Evolutionary conservation across 371 early-diverging fungal species (phyloP).

Genomic region (Syncephalastrum racemosum): DNA sequence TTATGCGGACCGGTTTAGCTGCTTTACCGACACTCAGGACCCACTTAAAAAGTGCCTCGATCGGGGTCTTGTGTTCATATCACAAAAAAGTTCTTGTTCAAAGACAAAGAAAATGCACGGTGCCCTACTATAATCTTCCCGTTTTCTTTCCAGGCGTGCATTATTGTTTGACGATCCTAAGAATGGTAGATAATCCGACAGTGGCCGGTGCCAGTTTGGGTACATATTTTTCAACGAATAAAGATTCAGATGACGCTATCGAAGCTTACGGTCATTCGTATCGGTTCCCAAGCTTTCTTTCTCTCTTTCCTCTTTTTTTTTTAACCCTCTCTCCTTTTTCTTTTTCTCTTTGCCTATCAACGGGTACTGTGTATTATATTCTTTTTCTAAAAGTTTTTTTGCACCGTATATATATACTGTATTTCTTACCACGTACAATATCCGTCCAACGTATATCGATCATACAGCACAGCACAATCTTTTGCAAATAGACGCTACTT

Average conservation of each 20-base stretch:
- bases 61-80: too few species aligned
- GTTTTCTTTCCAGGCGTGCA: too few species aligned
- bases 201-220: too few species aligned
- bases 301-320: constrained; percentile 3
- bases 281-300: constrained; percentile 1
- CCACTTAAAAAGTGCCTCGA: too few species aligned
- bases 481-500: neutral
- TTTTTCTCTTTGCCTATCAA: neutral
- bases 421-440: constrained; percentile 1
- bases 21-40: too few species aligned
- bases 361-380: too few species aligned
- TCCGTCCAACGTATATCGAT: neutral
- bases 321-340: constrained; percentile 2
- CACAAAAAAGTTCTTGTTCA: too few species aligned
- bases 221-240: neutral
- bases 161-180: too few species aligned
- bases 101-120: too few species aligned
- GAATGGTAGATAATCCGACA: too few species aligned
- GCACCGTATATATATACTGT: neutral
- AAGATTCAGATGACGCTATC: constrained; percentile 6
- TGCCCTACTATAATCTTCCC: too few species aligned
- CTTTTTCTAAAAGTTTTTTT: neutral
- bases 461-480: neutral
- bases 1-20: too few species aligned
- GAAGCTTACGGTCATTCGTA: neutral